phyloP scores from a whole-genome alignment of 1,284 basidiomycete species.

The Apiotrichum veenhuisii region DNA sequence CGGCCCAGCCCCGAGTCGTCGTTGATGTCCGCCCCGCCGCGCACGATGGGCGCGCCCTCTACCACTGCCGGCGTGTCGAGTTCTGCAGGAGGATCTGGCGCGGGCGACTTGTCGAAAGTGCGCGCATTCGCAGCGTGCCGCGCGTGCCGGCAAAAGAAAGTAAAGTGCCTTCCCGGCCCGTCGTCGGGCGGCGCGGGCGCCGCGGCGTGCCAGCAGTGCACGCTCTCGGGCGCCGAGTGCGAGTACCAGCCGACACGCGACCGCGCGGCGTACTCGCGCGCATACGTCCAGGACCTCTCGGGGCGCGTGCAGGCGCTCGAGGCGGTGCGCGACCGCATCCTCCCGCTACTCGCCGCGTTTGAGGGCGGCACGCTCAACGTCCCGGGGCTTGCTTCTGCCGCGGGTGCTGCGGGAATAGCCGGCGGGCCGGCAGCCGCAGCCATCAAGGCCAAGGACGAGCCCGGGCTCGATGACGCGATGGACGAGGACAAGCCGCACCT shows the following conservation, averaged over 20 bases:
- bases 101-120: slow-evolving; percentile 34
- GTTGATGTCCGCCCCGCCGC: too few relatives aligned
- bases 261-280: slow-evolving; percentile 43
- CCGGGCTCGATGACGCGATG: slow-evolving; percentile 1
- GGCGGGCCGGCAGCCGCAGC: neutral
- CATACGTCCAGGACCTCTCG: slow-evolving; percentile 47
- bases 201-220: slow-evolving; percentile 41
- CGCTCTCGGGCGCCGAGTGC: slow-evolving; percentile 36
- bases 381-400: neutral
- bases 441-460: neutral
- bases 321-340: slow-evolving; percentile 29
- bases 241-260: slow-evolving; percentile 46
- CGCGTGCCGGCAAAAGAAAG: slow-evolving; percentile 42
- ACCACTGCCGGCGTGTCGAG: neutral
- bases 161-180: slow-evolving; percentile 42
- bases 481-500: slow-evolving; percentile 2
- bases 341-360: slow-evolving; percentile 38
- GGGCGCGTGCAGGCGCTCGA: slow-evolving; percentile 45
- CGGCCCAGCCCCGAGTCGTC: neutral
- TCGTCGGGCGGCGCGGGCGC: slow-evolving; percentile 12
- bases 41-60: neutral
- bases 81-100: too few relatives aligned
- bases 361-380: slow-evolving; percentile 23
- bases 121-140: slow-evolving; percentile 42
- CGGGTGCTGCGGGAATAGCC: neutral